Evolutionary conservation across 164 flowering plant species (phyloP).

Genomic region (Dillenia turbinata): DNA sequence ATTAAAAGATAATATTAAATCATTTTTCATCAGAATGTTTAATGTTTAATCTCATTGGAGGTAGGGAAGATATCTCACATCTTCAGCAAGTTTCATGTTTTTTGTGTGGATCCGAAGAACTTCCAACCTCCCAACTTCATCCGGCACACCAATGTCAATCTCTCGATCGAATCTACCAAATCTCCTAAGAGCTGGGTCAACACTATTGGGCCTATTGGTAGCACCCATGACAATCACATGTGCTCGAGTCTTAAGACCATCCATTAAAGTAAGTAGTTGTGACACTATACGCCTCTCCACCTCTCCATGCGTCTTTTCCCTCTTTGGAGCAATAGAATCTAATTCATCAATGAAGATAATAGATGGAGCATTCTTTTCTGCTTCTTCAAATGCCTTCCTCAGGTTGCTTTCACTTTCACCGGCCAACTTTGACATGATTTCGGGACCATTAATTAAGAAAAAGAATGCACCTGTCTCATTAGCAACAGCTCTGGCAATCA

Average conservation of each 20-base stretch:
- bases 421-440: conserved; percentile 55
- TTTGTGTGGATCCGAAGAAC: conserved; percentile 64
- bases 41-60: background rate
- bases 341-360: conserved; percentile 66
- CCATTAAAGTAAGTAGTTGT: conserved; percentile 66
- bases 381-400: conserved; percentile 69
- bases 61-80: conserved; percentile 26
- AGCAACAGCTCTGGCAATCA: conserved; percentile 56
- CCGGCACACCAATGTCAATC: conserved; percentile 70
- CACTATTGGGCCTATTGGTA: conserved; percentile 64
- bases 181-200: conserved; percentile 66
- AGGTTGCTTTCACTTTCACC: conserved; percentile 56
- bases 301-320: conserved; percentile 75
- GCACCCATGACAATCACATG: conserved; percentile 76
- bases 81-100: conserved; percentile 69
- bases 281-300: conserved; percentile 76
- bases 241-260: conserved; percentile 56
- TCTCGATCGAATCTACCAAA: conserved; percentile 73
- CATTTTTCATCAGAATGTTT: background rate
- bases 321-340: conserved; percentile 72
- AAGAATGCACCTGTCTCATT: conserved; percentile 65
- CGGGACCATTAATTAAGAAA: conserved; percentile 51
- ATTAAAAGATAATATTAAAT: background rate
- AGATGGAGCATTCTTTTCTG: conserved; percentile 70
- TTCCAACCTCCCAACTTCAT: conserved; percentile 65